These are phyloP conservation scores for Eimeria praecox DNA, from an alignment of 169 alveolate genomes.

Conservation along the genomic window DNA sequence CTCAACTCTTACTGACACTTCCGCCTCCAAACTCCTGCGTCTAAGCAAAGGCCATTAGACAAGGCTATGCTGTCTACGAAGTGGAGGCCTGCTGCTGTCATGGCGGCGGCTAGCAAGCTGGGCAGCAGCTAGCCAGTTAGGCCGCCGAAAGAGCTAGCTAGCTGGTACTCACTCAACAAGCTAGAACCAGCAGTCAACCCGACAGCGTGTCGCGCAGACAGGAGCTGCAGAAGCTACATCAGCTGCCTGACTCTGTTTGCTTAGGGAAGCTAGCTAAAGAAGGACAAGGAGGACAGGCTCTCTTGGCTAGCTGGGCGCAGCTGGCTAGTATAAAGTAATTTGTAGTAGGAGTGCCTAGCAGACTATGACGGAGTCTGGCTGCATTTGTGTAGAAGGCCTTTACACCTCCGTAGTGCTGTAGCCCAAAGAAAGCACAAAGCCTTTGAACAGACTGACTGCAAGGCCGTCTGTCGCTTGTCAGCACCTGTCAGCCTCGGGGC, in stretches of 20 bases:
- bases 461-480: not conserved
- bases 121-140: not conserved
- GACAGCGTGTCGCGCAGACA: not conserved
- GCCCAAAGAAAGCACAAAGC: not conserved
- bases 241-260: not conserved
- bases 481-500: constrained; percentile 23
- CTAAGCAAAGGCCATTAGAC: not conserved
- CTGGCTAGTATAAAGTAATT: not conserved
- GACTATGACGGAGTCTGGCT: not conserved
- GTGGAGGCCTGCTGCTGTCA: not conserved
- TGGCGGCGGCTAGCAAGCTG: not conserved
- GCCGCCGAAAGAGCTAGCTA: not conserved
- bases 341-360: not conserved
- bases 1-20: not conserved
- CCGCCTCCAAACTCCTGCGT: not conserved
- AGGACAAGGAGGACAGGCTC: not conserved
- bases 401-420: not conserved
- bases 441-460: not conserved
- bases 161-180: not conserved
- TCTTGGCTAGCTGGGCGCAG: not conserved
- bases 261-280: not conserved
- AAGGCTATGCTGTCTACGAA: not conserved
- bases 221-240: not conserved
- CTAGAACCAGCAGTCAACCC: not conserved
- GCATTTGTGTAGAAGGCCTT: not conserved